Conservation (phyloP, 805 yeast species). For the Yamadazyma kitorensis region DNA sequence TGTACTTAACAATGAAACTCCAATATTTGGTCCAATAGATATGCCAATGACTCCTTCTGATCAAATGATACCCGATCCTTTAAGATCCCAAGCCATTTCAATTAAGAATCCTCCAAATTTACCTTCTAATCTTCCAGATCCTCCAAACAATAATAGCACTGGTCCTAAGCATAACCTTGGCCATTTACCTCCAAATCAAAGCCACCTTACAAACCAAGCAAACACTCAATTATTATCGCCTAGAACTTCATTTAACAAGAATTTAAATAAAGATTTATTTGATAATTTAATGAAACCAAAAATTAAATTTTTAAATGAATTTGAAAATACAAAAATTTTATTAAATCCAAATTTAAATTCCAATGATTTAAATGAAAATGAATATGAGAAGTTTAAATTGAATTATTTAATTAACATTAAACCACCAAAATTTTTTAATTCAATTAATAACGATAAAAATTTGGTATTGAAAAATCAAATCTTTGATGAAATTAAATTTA, state of each 20-base stretch:
- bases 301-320: conserved; percentile 9
- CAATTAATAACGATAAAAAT: conserved; percentile 10
- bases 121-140: background rate
- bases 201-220: background rate
- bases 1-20: no score
- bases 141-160: no score
- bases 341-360: background rate
- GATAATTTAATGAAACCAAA: conserved; percentile 15
- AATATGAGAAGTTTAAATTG: conserved; percentile 10
- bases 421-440: conserved; percentile 18
- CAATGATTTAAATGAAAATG: no score
- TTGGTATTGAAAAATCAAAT: conserved; percentile 11
- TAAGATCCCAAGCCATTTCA: conserved; percentile 2
- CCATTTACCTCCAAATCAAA: no score
- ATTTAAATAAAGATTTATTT: conserved; percentile 12
- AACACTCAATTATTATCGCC: conserved; percentile 15
- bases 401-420: conserved; percentile 19
- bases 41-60: conserved; percentile 16
- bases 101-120: background rate
- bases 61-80: conserved; percentile 17
- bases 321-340: conserved; percentile 2
- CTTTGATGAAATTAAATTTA: conserved; percentile 12
- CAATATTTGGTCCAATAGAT: conserved; percentile 13
- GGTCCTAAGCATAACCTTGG: no score
- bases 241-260: conserved; percentile 15